Base-by-base conservation (phyloP, 1,284 basidiomycete genomes). In the Cutaneotrichosporon sp. region DNA sequence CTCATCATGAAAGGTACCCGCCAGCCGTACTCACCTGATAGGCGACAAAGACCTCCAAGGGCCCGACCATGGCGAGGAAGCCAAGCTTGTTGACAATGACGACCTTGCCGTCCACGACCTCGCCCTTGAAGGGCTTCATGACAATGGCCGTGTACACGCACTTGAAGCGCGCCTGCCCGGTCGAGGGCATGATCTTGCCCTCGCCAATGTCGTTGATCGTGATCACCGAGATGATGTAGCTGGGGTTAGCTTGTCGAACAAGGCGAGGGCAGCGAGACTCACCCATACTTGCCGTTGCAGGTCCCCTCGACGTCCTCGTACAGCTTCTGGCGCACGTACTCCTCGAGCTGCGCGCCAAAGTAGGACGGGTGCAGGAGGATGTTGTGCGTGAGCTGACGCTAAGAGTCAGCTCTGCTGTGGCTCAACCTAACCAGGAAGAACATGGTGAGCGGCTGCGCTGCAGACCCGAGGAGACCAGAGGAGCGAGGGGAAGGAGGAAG, bases 51-150 rank as follows among this genome's bases (percentile, higher is more conserved):
- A 93, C 91, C 46, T 87, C 87, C 66, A 97, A 78, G 18, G 95
- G 97, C 43, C 97, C 97, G 56, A 95, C 93, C 68, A 95, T 91
- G 54, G 92, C 93, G 69, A 98, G 97, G 42, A 63, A 43, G 68
- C 87, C 70, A 69, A 92, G 92, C 85, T 67, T 67, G 80, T 91
- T 97, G 45, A 99, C 97, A 68, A 92, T 95, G 69, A 89, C 90
- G 27, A 99, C 95, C 9, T 95, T 89, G 1, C 93, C 95, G 79
- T 99, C 97, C 38, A 99, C 91, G 6, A 98, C 95, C 79, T 99
- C 95, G 24, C 95, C 95, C 81, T 98, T 97, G 85, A 98, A 99
- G 34, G 94, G 95, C 80, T 95, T 93, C 85, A 95, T 95, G 36
- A 97, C 93, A 68, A 97, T 92, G 11, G 94, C 94, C 24, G 90